Base-by-base conservation (phyloP, 1,139 yeast species). In the Protomyces macrosporus region DNA sequence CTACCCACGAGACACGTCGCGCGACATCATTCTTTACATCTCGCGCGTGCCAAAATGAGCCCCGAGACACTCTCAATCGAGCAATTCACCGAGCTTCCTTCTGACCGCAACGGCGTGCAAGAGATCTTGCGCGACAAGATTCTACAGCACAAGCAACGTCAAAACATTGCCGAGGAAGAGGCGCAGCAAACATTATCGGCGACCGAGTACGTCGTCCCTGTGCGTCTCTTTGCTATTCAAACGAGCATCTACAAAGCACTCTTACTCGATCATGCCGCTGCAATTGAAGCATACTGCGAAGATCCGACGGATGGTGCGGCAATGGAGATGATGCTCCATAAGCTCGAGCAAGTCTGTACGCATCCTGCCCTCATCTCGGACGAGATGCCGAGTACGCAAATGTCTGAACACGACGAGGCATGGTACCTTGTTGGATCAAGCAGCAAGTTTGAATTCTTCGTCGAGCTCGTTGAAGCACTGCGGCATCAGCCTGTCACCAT, bases 381-480 rank as follows among this genome's bases (percentile, higher is more conserved):
- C 7, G 23, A 34, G 12, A 14, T 16, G 34, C 54, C 58, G n/a
- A 45, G 33, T 12, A 53, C 39, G 4, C 54, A 60, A 23, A 23
- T 60, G 54, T 54, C 64, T n/a, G 45, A 55, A 3, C 16, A 30
- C 12, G 59, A 60, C 14, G 59, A 54, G 39, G 64, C 64, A 4
- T 54, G 59, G 59, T 60, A 60, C 42, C 37, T 60, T 6, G 33
- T 55, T 3, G 54, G 42, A 12, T 34, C 59, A 1, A 60, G 64
- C 59, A 52, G 58, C 30, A 60, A 60, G 35, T 60, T 60, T 40
- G 59, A 60, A 33, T 34, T 54, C 32, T 36, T 60, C 34, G 59
- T 45, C 12, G 64, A 60, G 39, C 45, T 60, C 9, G 10, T 60
- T 6, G 63, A 59, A 30, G 33, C 37, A 33, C 54, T 60, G 14